Conservation (phyloP, 768 basidiomycete genomes). For the Inosperma sp. region DNA sequence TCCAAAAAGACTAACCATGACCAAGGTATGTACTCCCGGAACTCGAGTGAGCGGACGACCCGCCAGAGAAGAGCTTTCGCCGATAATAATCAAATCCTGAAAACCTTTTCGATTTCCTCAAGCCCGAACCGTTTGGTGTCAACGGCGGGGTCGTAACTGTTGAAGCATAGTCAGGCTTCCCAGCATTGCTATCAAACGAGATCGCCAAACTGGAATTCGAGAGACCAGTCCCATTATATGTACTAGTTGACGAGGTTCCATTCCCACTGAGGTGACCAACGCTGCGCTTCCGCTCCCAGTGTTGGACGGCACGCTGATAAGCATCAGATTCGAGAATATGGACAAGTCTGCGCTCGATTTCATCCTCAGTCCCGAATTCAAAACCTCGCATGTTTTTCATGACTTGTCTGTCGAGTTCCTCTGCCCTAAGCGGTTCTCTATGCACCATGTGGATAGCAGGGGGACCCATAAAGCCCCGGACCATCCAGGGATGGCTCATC, state of each 20-base stretch:
- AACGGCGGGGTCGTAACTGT: slow-evolving; percentile 33
- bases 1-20: background rate
- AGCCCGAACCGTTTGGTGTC: slow-evolving; percentile 10
- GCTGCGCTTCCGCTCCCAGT: slow-evolving; percentile 72
- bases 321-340: slow-evolving; percentile 72
- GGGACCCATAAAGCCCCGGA: slow-evolving; percentile 75
- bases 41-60: slow-evolving; percentile 46
- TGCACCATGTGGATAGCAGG: slow-evolving; percentile 83
- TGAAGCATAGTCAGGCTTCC: slow-evolving; percentile 36
- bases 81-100: slow-evolving; percentile 94
- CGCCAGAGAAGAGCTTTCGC: slow-evolving; percentile 77
- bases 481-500: slow-evolving; percentile 87
- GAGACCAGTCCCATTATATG: slow-evolving; percentile 45
- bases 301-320: slow-evolving; percentile 66
- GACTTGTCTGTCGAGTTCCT: slow-evolving; percentile 84
- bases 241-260: slow-evolving; percentile 31
- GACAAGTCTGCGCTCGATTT: slow-evolving; percentile 71
- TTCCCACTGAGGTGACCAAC: slow-evolving; percentile 31
- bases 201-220: slow-evolving; percentile 69
- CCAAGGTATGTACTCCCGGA: background rate
- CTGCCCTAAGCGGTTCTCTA: slow-evolving; percentile 82
- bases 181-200: slow-evolving; percentile 48
- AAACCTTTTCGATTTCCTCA: slow-evolving; percentile 79
- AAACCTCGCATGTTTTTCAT: slow-evolving; percentile 93
- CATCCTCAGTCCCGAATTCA: slow-evolving; percentile 88